Evolutionary conservation across 306 rosid species (phyloP).

Genomic region (Begonia fuchsioides): DNA sequence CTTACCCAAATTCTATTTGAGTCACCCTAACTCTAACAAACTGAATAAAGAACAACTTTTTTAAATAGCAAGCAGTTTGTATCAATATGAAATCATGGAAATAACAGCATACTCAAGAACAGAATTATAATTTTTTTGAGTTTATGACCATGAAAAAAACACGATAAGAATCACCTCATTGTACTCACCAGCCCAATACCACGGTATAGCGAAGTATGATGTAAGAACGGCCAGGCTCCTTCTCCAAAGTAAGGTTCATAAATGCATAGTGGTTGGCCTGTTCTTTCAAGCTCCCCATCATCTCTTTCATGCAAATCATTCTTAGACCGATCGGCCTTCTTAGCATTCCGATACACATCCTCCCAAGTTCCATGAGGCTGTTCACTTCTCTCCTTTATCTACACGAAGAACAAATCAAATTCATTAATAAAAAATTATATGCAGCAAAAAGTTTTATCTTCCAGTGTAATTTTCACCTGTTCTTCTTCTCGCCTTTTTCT

Average conservation of each 20-base stretch:
- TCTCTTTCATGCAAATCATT: constrained; percentile 93
- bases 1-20: too few relatives aligned
- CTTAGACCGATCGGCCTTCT: constrained; percentile 60
- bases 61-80: too few relatives aligned
- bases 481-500: constrained; percentile 74
- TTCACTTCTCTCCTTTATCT: constrained; percentile 79
- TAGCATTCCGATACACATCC: constrained; percentile 74
- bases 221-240: constrained; percentile 95
- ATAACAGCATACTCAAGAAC: background rate
- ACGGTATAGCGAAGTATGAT: constrained; percentile 59
- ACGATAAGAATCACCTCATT: background rate
- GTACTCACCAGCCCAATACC: constrained; percentile 81
- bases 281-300: constrained; percentile 88
- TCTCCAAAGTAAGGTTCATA: constrained; percentile 92
- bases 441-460: background rate
- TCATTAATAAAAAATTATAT: background rate
- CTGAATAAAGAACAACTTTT: too few relatives aligned
- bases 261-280: constrained; percentile 82
- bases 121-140: too few relatives aligned
- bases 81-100: too few relatives aligned
- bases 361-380: constrained; percentile 91
- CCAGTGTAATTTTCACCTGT: constrained; percentile 36
- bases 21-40: too few relatives aligned
- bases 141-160: background rate
- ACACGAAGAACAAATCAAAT: constrained; percentile 18